Base-by-base conservation (phyloP, 2,329 filamentous ascomycete species). In the Ilyonectria destructans region DNA sequence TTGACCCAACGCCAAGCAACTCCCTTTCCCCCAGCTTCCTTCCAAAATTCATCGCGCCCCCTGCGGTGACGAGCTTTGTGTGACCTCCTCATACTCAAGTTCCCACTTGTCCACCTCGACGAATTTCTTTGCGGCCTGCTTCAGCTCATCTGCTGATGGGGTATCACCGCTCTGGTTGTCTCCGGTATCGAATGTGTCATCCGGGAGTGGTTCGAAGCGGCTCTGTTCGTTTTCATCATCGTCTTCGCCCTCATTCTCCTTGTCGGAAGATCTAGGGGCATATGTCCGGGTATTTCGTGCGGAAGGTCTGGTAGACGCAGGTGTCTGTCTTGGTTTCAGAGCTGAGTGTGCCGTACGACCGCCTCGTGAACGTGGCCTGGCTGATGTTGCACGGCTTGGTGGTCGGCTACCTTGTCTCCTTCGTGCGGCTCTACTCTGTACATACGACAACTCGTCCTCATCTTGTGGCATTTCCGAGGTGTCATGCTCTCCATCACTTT, bases 81-180 rank as follows among this genome's bases (percentile, higher is more conserved):
- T 85, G 56, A 90, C 85, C 72, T 90, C 89, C 81, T 93, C 91
- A 79, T 88, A 93, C 58, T 90, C 89, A 68, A 93, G 80, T 80
- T 91, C 85, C 90, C 90, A 93, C 80, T 86, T 83, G 77, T 93
- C 91, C 46, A 93, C 91, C 80, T 92, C 90, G 77, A 88, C 85
- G 74, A 93, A 93, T 80, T 92, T 92, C 77, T 83, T 85, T 10
- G 84, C 84, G 46, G 89, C 88, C 57, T 85, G 82, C 79, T 88
- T 88, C 68, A 93, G 81, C 82, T 90, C 89, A 48, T 86, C 79
- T 26, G 85, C 82, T 55, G 85, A 77, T 7, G 81, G 78, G 77
- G 75, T 82, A 45, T 71, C 79, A 72, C 75, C 80, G 74, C 71
- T 81, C 80, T 75, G 78, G 57, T 79, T 67, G 43, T 67, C 70